Evolutionary conservation across 192 early-diverging fungal species (phyloP).

Genomic region (Coemansia nantahalensis): DNA sequence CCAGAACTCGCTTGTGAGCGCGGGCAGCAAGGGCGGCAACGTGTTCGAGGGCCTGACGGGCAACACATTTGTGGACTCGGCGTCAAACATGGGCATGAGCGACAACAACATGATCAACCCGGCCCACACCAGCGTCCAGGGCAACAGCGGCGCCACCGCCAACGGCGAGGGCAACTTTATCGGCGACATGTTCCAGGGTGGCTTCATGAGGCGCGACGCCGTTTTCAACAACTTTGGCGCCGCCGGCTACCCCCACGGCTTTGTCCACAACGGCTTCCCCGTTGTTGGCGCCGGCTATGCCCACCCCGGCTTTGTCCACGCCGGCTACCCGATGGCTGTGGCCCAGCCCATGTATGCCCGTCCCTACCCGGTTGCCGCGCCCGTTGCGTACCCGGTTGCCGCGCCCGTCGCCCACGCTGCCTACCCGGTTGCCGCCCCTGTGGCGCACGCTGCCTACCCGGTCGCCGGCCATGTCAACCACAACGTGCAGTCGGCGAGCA

Average conservation of each 20-base stretch:
- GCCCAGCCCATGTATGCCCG: background rate
- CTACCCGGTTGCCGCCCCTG: no score
- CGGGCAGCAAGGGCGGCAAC: conserved; percentile 29
- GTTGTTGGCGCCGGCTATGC: conserved; percentile 5
- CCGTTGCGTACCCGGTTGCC: no score
- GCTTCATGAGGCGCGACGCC: conserved; percentile 15
- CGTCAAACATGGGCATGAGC: conserved; percentile 19
- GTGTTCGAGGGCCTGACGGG: conserved; percentile 19
- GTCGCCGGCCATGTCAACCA: conserved; percentile 4
- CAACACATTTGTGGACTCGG: conserved; percentile 17
- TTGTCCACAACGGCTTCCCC: conserved; percentile 1
- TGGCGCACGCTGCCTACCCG: background rate
- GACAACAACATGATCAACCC: conserved; percentile 35
- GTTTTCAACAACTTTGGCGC: conserved; percentile 15
- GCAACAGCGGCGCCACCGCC: conserved; percentile 19
- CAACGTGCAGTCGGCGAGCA: conserved; percentile 8
- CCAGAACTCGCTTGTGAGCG: conserved; percentile 28
- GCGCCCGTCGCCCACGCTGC: no score
- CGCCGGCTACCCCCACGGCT: no score
- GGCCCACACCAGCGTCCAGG: conserved; percentile 4
- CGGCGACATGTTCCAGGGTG: conserved; percentile 15
- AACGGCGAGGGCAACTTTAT: conserved; percentile 27
- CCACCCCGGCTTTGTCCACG: conserved; percentile 1
- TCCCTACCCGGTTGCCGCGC: background rate
- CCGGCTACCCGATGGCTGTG: background rate